Percentiles rank a stretch among this genome's conserved stretches.
Evolutionary conservation across 768 basidiomycete species (phyloP).

Genomic region (Tricholoma saponaceum): DNA sequence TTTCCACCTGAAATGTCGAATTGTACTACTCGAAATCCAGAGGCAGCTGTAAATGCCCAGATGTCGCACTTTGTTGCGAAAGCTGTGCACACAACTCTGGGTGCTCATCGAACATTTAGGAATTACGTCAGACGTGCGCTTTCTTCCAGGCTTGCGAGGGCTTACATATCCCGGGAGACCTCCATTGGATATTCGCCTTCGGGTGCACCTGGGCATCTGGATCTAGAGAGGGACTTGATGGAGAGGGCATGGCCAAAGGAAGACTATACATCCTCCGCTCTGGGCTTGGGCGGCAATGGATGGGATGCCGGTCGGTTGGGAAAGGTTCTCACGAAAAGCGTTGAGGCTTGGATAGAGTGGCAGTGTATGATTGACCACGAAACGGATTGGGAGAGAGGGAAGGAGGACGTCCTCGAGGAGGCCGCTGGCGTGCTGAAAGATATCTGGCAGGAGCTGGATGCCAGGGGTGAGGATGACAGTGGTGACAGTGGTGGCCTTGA

Average conservation of each 20-base stretch:
- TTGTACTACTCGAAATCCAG: background rate
- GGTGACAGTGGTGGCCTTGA: constrained; percentile 36
- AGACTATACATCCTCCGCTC: constrained; percentile 33
- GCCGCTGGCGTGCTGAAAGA: constrained; percentile 68
- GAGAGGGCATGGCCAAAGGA: constrained; percentile 73
- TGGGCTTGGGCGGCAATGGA: constrained; percentile 35
- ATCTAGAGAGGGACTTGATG: constrained; percentile 60
- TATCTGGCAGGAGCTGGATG: constrained; percentile 68
- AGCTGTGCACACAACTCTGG: constrained; percentile 44
- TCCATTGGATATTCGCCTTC: constrained; percentile 52
- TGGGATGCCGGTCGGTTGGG: constrained; percentile 67
- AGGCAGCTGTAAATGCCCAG: background rate
- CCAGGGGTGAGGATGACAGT: constrained; percentile 49
- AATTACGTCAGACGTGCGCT: constrained; percentile 61
- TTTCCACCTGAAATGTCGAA: constrained; percentile 37
- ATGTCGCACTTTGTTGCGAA: constrained; percentile 21
- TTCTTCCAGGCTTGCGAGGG: constrained; percentile 57
- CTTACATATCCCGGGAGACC: constrained; percentile 55
- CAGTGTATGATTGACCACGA: constrained; percentile 24
- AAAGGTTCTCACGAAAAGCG: constrained; percentile 46
- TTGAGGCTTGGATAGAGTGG: constrained; percentile 56
- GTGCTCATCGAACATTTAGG: constrained; percentile 60
- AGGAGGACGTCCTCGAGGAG: constrained; percentile 64
- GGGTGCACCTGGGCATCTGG: constrained; percentile 56
- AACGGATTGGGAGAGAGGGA: constrained; percentile 28